Base-by-base conservation (phyloP, 192 early-diverging fungal genomes). In the Backusella australiensis region DNA sequence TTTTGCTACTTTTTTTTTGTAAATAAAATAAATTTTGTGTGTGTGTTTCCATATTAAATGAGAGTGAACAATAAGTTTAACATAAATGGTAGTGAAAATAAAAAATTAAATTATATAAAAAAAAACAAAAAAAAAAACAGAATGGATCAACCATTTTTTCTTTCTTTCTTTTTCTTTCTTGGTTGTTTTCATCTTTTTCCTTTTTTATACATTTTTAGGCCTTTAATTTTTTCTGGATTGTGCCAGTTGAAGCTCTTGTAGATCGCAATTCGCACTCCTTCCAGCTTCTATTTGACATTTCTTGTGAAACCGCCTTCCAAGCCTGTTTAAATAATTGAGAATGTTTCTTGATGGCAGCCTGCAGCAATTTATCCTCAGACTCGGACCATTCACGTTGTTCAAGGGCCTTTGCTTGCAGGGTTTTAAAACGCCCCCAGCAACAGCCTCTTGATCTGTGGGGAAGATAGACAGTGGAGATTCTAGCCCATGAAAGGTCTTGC, bases 381-480 rank as follows among this genome's bases (percentile, higher is more conserved):
- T 73, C 77, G 17, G 63, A 39, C 77, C 77, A 78, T 67, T 68
- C 69, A 34, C 63, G 36, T 49, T 53, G 56, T 11, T 73, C 66
- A 29, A 69, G 26, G 23, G 66, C 70, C 38, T 67, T 78, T 12
- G 77, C 49, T 42, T 73, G 70, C 21, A 78, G 38, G 3, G 77
- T 78, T 41, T 78, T 78, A 17, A 73, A 78, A 12, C 77, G 34
- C 3, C 77, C 77, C 77, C 77, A 78, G 34, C 77, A 78, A 53
- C 77, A 78, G 0, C 77, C 77, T 67, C 77, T 63, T 34, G 77
- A 78, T 19, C 77, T 71, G 49, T 78, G 77, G 8, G 77, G 77
- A 32, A 78, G 63, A 66, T 78, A 78, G 8, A 44, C 72, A 4
- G 77, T 56, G n/a, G 77, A 78, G 32, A 78, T 78, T 65, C 72